Conservation (phyloP, 163 green algal species). For the Botryococcus braunii region DNA sequence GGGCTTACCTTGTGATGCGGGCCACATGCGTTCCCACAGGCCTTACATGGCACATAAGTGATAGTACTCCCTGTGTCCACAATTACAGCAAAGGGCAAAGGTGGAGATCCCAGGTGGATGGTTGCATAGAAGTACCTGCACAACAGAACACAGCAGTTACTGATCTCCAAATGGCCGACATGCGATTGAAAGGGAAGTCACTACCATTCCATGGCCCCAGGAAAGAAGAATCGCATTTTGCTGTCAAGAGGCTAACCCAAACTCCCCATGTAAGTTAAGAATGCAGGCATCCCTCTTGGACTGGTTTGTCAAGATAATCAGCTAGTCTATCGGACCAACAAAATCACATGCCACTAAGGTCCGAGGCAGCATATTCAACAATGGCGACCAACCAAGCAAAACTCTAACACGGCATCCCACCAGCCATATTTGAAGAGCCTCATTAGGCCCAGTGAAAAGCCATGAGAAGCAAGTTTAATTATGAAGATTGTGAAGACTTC, state of each 20-base stretch:
- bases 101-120: slow-evolving; percentile 71
- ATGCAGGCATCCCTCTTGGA: not conserved
- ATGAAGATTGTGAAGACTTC: no score
- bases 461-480: no score
- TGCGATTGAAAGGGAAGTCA: not conserved
- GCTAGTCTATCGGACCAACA: not conserved
- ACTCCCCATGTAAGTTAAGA: not conserved
- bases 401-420: no score
- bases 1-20: slow-evolving; percentile 53
- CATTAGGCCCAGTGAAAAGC: no score
- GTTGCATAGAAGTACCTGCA: slow-evolving; percentile 83
- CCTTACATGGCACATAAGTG: slow-evolving; percentile 81
- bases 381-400: no score
- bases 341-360: no score
- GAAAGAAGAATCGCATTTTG: not conserved
- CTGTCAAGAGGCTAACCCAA: not conserved
- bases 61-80: slow-evolving; percentile 93
- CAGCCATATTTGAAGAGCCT: no score
- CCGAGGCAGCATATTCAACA: no score
- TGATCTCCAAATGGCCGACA: not conserved
- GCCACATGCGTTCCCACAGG: slow-evolving; percentile 61
- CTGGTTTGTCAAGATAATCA: not conserved
- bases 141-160: not conserved
- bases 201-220: not conserved
- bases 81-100: slow-evolving; percentile 71